Evolutionary conservation across 805 yeast genomes (phyloP).

Genomic region (Brettanomyces nanus): DNA sequence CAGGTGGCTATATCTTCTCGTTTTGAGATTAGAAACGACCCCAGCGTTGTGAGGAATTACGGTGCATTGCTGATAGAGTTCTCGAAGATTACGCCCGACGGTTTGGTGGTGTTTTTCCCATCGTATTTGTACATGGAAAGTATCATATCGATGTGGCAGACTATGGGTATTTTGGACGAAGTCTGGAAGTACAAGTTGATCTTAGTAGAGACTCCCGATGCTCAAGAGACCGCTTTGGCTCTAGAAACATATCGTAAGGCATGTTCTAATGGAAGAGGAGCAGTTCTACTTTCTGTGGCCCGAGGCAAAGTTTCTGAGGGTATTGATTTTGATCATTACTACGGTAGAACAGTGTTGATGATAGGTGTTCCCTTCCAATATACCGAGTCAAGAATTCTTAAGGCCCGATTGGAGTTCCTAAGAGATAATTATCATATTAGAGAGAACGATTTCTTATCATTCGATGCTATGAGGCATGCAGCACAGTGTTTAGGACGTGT

Average conservation of each 20-base stretch:
- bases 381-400: slow-evolving; percentile 91
- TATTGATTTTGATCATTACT: slow-evolving; percentile 97
- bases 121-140: slow-evolving; percentile 97
- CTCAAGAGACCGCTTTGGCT: slow-evolving; percentile 95
- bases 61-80: slow-evolving; percentile 90
- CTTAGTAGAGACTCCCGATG: slow-evolving; percentile 97
- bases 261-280: slow-evolving; percentile 96
- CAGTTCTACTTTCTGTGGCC: slow-evolving; percentile 91
- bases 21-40: slow-evolving; percentile 95
- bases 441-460: slow-evolving; percentile 90
- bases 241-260: slow-evolving; percentile 94
- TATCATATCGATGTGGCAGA: slow-evolving; percentile 97
- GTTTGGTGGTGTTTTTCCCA: slow-evolving; percentile 96
- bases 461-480: slow-evolving; percentile 99
- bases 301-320: slow-evolving; percentile 99
- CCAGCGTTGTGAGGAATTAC: slow-evolving; percentile 93
- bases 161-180: slow-evolving; percentile 95
- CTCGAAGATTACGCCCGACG: slow-evolving; percentile 94
- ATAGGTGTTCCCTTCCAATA: slow-evolving; percentile 99
- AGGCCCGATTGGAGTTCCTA: slow-evolving; percentile 88
- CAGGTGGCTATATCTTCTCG: slow-evolving; percentile 96
- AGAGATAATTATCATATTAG: slow-evolving; percentile 88
- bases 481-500: slow-evolving; percentile 98
- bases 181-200: slow-evolving; percentile 97
- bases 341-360: slow-evolving; percentile 95